Percentiles rank a stretch among this genome's conserved stretches.
Evolutionary conservation across 2,329 filamentous ascomycete genomes (phyloP).

Genomic region (Raffaelea ambrosiae): DNA sequence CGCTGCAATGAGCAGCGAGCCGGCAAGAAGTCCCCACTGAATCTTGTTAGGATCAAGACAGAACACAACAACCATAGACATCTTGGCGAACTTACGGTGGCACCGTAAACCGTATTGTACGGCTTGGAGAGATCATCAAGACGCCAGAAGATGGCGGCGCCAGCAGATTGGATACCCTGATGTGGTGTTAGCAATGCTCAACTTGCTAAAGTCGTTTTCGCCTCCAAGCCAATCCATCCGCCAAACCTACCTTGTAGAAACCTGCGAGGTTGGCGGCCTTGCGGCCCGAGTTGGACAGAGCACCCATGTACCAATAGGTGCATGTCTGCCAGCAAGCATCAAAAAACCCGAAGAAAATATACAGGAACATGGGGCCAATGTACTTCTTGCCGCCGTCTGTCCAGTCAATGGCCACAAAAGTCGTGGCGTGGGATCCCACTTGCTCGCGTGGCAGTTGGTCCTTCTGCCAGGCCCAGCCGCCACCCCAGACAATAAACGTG

Average conservation of each 20-base stretch:
- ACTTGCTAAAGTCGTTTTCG: too few species aligned
- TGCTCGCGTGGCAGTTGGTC: constrained; percentile 43
- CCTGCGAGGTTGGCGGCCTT: constrained; percentile 84
- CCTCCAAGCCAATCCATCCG: too few species aligned
- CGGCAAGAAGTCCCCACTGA: constrained; percentile 69
- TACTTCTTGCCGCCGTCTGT: constrained; percentile 48
- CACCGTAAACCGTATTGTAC: constrained; percentile 64
- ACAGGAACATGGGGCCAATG: constrained; percentile 75
- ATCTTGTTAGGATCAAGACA: not conserved
- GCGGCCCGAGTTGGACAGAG: constrained; percentile 84
- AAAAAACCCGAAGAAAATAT: constrained; percentile 84
- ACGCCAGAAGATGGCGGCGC: constrained; percentile 66
- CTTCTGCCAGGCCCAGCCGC: constrained; percentile 69
- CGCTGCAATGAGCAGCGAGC: constrained; percentile 65
- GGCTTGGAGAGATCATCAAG: constrained; percentile 54
- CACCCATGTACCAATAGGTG: constrained; percentile 94
- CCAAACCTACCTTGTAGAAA: constrained; percentile 13
- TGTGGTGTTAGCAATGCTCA: too few species aligned
- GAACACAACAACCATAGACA: not conserved
- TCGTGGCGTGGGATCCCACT: constrained; percentile 13
- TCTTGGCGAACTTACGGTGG: constrained; percentile 27
- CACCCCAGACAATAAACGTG: constrained; percentile 75
- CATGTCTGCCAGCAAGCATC: constrained; percentile 86
- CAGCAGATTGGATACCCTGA: constrained; percentile 68
- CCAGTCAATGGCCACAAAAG: constrained; percentile 50